Evolutionary conservation across 208 protist genomes (phyloP).

Genomic region (Crithidia brevicula): DNA sequence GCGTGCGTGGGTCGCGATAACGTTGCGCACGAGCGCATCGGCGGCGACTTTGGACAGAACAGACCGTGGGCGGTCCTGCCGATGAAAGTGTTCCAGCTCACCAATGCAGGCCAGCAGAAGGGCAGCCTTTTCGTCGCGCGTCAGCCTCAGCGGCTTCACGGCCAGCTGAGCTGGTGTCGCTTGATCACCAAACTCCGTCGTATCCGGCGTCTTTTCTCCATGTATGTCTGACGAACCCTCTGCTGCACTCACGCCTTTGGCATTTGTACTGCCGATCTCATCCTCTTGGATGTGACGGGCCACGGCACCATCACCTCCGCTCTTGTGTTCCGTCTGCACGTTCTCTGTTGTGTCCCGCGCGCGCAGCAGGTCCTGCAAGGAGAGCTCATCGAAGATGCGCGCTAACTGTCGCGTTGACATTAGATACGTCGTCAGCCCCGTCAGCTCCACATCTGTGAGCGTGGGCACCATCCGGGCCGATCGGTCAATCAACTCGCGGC

Average conservation of each 20-base stretch:
- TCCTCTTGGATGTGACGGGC: no score
- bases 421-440: conserved; percentile 51
- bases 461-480: conserved; percentile 65
- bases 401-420: conserved; percentile 55
- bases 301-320: no score
- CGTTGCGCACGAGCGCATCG: conserved; percentile 75
- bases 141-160: no score
- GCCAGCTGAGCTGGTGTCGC: no score
- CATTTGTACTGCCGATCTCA: no score
- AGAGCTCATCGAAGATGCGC: conserved; percentile 63
- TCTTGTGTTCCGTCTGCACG: neutral
- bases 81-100: conserved; percentile 66
- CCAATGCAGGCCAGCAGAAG: conserved; percentile 68
- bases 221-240: no score
- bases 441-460: conserved; percentile 38
- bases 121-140: conserved; percentile 59
- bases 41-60: conserved; percentile 56
- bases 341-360: conserved; percentile 1
- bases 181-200: no score
- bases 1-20: conserved; percentile 71
- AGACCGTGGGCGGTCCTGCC: conserved; percentile 53
- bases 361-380: conserved; percentile 33
- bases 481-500: conserved; percentile 65
- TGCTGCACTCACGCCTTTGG: no score
- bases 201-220: no score